Percentiles rank a stretch among this genome's conserved stretches.
phyloP scores from a whole-genome alignment of 1,139 yeast species.

The Pichia kudriavzevii region DNA sequence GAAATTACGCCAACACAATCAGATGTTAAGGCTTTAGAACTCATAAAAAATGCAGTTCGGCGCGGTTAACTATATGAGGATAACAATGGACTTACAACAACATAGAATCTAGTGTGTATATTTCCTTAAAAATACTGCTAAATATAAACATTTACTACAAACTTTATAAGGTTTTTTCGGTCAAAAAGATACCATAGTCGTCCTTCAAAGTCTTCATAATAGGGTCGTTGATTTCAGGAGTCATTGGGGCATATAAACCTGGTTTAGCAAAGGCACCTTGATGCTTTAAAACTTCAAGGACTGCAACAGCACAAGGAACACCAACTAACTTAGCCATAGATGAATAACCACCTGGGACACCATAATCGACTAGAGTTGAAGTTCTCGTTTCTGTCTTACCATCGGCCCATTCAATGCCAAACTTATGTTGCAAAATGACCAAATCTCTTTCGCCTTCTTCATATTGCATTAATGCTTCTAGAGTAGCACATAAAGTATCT shows the following conservation, averaged over 20 bases:
- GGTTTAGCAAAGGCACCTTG: constrained; percentile 65
- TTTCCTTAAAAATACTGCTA: too few relatives aligned
- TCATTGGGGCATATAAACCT: constrained; percentile 90
- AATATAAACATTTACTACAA: not conserved
- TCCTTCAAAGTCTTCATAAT: constrained; percentile 88
- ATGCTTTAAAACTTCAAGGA: constrained; percentile 66
- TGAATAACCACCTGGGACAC: constrained; percentile 88
- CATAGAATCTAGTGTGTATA: too few relatives aligned
- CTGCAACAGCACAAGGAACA: constrained; percentile 97
- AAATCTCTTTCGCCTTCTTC: constrained; percentile 93
- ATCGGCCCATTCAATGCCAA: constrained; percentile 94
- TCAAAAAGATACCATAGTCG: constrained; percentile 76
- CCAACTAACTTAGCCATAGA: constrained; percentile 99
- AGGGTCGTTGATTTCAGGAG: constrained; percentile 83
- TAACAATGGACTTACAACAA: too few relatives aligned
- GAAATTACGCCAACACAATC: too few relatives aligned
- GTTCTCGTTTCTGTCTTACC: constrained; percentile 89
- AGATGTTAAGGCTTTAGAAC: too few relatives aligned
- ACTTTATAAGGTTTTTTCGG: constrained; percentile 66
- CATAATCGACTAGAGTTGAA: constrained; percentile 90
- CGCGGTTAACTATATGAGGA: too few relatives aligned
- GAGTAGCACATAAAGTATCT: constrained; percentile 93
- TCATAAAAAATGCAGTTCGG: too few relatives aligned
- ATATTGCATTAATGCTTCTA: constrained; percentile 93
- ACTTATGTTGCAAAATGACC: constrained; percentile 94